Evolutionary conservation across 2,329 filamentous ascomycete species (phyloP).

Genomic region (Botrytis byssoidea): DNA sequence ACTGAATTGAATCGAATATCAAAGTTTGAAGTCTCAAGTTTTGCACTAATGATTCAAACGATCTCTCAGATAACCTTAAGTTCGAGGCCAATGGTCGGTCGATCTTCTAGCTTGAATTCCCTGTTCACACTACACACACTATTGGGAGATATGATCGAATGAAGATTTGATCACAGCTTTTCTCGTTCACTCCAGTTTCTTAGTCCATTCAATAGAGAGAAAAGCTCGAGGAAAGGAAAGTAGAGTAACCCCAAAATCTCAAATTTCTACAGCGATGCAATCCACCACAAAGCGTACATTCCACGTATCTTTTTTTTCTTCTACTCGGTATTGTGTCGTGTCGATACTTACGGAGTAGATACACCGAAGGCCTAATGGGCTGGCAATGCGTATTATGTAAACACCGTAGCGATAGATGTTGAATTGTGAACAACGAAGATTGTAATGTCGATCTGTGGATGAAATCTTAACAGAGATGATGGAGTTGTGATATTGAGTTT

Average conservation of each 20-base stretch:
- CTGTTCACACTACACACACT: neutral
- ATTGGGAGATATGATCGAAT: neutral
- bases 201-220: slow-evolving; percentile 4
- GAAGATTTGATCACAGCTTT: neutral
- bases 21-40: neutral
- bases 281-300: neutral
- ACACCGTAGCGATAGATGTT: neutral
- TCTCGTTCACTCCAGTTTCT: neutral
- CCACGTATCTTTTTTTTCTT: neutral
- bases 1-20: neutral
- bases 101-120: neutral
- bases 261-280: neutral
- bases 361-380: neutral
- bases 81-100: neutral
- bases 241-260: neutral
- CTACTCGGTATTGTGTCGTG: neutral
- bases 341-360: neutral
- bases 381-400: neutral
- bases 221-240: neutral
- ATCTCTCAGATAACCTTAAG: neutral
- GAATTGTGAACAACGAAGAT: neutral
- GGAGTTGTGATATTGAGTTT: neutral
- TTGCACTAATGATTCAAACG: neutral
- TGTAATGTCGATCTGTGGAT: neutral
- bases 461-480: neutral